phyloP scores from a whole-genome alignment of 2,329 filamentous ascomycete genomes.

The Macrophomina tecta region DNA sequence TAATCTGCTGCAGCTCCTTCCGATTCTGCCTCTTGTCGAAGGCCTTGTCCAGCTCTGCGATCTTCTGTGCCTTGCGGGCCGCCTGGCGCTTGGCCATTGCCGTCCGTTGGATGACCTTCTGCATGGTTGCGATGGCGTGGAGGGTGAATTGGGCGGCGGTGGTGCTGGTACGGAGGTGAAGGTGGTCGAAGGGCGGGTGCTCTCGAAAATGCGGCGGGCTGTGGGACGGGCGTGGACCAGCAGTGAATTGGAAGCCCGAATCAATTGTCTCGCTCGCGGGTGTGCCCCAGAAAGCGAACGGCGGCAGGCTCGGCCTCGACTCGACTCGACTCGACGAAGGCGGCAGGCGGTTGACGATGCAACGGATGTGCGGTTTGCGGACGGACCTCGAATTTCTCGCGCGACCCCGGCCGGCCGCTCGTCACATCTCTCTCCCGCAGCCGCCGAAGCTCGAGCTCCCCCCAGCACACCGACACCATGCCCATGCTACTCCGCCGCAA shows the following conservation, averaged over 20 bases:
- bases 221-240: neutral
- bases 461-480: constrained; percentile 34
- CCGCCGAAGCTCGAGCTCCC: constrained; percentile 21
- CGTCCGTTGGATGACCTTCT: constrained; percentile 72
- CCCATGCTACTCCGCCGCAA: constrained; percentile 40
- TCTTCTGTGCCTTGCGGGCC: constrained; percentile 44
- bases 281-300: neutral
- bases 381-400: constrained; percentile 24
- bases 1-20: constrained; percentile 17
- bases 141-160: neutral
- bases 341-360: constrained; percentile 5
- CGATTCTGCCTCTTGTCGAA: constrained; percentile 37
- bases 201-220: neutral
- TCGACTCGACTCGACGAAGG: too few relatives aligned
- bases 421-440: constrained; percentile 18
- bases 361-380: neutral
- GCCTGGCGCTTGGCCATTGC: constrained; percentile 71
- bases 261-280: neutral
- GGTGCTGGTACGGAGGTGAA: constrained; percentile 20
- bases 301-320: neutral
- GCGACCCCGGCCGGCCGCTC: neutral
- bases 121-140: constrained; percentile 45
- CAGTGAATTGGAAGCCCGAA: too few relatives aligned
- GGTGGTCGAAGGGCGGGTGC: constrained; percentile 4
- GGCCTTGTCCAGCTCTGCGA: constrained; percentile 33